These are phyloP conservation scores for Saitozyma podzolica DNA, from an alignment of 768 basidiomycete genomes.

Conservation along the genomic window DNA sequence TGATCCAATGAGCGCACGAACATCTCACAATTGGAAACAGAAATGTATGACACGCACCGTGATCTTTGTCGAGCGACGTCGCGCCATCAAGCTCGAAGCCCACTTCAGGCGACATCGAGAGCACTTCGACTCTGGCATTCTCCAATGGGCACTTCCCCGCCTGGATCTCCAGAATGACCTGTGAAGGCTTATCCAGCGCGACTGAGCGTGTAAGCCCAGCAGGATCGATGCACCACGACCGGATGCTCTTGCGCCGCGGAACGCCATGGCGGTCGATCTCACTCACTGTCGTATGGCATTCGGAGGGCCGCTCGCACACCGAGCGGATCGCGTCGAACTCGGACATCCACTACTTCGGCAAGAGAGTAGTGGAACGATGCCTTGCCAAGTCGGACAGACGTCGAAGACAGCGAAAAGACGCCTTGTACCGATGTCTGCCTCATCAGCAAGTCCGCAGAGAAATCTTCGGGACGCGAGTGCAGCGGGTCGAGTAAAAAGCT, in stretches of 20 bases:
- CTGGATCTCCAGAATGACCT: slow-evolving; percentile 40
- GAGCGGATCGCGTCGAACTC: slow-evolving; percentile 27
- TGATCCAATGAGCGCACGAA: no score
- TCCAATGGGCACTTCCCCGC: slow-evolving; percentile 36
- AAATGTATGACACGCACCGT: no score
- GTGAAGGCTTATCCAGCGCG: slow-evolving; percentile 35
- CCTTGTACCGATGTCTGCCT: slow-evolving; percentile 13
- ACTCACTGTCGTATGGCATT: slow-evolving; percentile 46
- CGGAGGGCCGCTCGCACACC: slow-evolving; percentile 65
- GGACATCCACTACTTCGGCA: neutral
- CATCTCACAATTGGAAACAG: no score
- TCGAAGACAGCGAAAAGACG: slow-evolving; percentile 1
- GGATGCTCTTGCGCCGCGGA: no score
- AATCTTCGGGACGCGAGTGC: no score
- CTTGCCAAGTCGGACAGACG: neutral
- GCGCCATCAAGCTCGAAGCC: neutral
- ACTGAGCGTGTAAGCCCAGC: slow-evolving; percentile 21
- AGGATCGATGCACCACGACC: no score
- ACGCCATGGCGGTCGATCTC: neutral
- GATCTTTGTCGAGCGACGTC: no score
- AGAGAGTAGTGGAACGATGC: slow-evolving; percentile 1
- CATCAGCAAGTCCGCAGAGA: neutral
- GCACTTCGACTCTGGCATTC: slow-evolving; percentile 16
- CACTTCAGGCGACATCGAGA: slow-evolving; percentile 15
- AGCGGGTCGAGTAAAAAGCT: no score